These are phyloP conservation scores for Leccinum truebloodii DNA, from an alignment of 768 basidiomycete species.

Conservation along the genomic window DNA sequence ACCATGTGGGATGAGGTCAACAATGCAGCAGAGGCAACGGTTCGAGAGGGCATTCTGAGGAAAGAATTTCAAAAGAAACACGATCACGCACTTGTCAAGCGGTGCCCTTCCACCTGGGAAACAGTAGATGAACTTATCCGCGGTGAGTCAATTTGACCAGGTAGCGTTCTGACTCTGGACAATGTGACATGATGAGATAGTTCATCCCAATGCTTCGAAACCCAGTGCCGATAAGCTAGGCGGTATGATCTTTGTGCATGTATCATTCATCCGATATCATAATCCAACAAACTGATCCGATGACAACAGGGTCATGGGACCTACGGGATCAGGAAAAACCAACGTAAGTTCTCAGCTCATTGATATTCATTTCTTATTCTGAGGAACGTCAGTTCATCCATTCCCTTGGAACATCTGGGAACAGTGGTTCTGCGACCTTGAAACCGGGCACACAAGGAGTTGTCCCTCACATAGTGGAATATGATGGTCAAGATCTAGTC, in stretches of 20 bases:
- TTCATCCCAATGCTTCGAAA: not conserved
- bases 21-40: not conserved
- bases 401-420: not conserved
- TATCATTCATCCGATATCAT: not conserved
- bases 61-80: not conserved
- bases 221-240: not conserved
- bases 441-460: not conserved
- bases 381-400: conserved; percentile 12
- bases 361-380: not conserved
- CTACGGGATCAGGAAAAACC: conserved; percentile 11
- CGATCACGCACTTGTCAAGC: not conserved
- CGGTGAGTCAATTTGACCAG: not conserved
- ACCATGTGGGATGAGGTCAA: conserved; percentile 12
- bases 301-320: conserved; percentile 2
- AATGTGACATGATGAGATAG: not conserved
- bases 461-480: not conserved
- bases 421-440: not conserved
- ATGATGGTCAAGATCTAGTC: not conserved
- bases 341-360: not conserved
- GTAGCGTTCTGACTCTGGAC: not conserved
- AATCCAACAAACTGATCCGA: not conserved
- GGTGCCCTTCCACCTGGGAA: not conserved
- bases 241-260: conserved; percentile 9
- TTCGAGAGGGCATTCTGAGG: conserved; percentile 1
- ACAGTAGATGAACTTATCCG: not conserved